Percentiles rank a stretch among this genome's conserved stretches.
These are phyloP conservation scores for Eucalyptus curtisii DNA, from an alignment of 345 rosid genomes.

Conservation along the genomic window DNA sequence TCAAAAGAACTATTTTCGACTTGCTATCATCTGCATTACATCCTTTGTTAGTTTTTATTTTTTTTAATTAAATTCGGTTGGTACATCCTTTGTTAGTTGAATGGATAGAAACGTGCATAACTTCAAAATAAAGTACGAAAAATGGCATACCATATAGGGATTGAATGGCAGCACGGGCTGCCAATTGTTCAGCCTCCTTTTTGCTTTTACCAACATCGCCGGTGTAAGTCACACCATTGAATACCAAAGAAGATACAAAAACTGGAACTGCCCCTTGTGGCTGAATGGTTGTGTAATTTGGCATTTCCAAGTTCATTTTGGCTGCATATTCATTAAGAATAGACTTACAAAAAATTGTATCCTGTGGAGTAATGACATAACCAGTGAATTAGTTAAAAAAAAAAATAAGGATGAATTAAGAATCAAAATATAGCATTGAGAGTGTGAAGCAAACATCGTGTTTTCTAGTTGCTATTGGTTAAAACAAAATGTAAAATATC, in stretches of 20 bases:
- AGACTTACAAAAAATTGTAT: neutral
- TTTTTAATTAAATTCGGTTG: accelerated
- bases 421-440: neutral
- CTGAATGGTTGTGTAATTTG: neutral
- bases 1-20: neutral
- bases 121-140: neutral
- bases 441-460: neutral
- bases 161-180: neutral
- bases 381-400: neutral
- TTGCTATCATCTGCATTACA: neutral
- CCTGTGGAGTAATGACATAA: neutral
- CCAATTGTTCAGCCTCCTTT: neutral
- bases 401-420: neutral
- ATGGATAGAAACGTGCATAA: neutral
- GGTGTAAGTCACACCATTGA: neutral
- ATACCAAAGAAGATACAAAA: neutral
- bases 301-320: neutral
- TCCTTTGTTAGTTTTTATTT: neutral
- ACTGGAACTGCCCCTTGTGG: neutral
- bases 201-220: neutral
- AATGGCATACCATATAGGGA: neutral
- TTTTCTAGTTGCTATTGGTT: neutral
- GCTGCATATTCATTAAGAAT: neutral
- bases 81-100: neutral
- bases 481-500: neutral